Base-by-base conservation (phyloP, 495 filamentous ascomycete genomes). In the Beverwykella pulmonaria region DNA sequence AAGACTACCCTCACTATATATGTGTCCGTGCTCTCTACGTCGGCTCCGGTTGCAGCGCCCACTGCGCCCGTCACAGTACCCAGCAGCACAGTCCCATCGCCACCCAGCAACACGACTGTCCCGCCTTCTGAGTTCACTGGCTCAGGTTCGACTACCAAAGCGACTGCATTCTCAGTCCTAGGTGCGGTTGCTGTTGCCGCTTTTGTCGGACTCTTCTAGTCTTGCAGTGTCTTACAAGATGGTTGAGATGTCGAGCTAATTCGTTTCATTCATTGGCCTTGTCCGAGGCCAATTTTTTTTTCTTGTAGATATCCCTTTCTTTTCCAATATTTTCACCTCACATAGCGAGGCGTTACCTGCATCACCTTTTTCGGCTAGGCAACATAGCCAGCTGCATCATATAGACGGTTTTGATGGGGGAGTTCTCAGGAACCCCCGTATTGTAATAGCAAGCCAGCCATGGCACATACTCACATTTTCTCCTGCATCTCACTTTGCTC, bases 81-180 rank as follows among this genome's bases (percentile, higher is more conserved):
- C 1, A 25, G 17, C 32, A 22, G 22, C 15, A 10, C 60, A n/a
- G 23, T 48, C 36, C 30, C 60, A 12, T 20, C 56, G 20, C 26
- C 62, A 27, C 62, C 62, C 4, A 39, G 39, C 25, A 64, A 49
- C 34, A 23, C 61, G 20, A 65, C 63, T 26, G 53, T 26, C 6
- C 34, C 59, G 7, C 54, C 63, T 5, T 46, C 44, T 14, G 20
- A 39, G 15, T 66, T 66, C 49, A 58, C 63, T 7, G 63, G 63
- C 32, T 53, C 56, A 2, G 63, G 55, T n/a, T n/a, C 30, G 5
- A 32, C 1, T 46, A 22, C 34, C 17, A 55, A 55, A 25, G 8
- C n/a, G 34, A 41, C 61, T 6, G n/a, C 9, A 23, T 25, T 36
- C 14, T 48, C 53, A 5, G n/a, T 65, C 19, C 22, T 58, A 8